A percentile compares a stretch with the other conserved stretches of the same genome.
phyloP scores from a whole-genome alignment of 2,329 filamentous ascomycete genomes.

The Ophiostoma pallidulum region DNA sequence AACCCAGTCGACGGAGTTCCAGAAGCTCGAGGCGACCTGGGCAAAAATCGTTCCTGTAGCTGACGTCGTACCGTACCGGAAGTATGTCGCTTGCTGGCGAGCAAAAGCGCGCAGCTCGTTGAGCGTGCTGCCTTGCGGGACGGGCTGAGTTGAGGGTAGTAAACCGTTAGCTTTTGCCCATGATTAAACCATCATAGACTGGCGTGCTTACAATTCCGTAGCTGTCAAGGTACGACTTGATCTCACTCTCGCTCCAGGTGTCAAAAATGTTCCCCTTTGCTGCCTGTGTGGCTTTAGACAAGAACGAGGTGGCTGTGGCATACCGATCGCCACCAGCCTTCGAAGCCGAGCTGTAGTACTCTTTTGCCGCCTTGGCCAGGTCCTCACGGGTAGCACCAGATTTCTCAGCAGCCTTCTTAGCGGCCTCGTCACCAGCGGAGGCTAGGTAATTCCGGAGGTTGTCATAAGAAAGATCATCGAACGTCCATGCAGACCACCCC shows the following conservation, averaged over 20 bases:
- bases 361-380: constrained; percentile 55
- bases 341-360: constrained; percentile 50
- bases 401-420: constrained; percentile 52
- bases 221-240: constrained; percentile 71
- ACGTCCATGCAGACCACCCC: constrained; percentile 66
- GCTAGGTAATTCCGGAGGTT: constrained; percentile 54
- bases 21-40: constrained; percentile 44
- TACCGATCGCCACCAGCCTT: constrained; percentile 47
- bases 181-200: too few species aligned
- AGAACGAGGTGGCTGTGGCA: constrained; percentile 62
- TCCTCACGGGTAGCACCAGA: constrained; percentile 62
- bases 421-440: constrained; percentile 42
- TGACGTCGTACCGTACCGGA: constrained; percentile 62
- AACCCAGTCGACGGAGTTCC: constrained; percentile 38
- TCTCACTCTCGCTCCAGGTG: constrained; percentile 61
- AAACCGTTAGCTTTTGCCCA: too few species aligned
- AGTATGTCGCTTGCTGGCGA: constrained; percentile 65
- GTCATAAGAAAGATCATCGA: constrained; percentile 65
- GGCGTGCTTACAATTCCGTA: constrained; percentile 58
- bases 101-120: constrained; percentile 64
- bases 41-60: constrained; percentile 57
- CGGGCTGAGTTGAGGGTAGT: constrained; percentile 26
- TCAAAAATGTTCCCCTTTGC: constrained; percentile 61
- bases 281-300: constrained; percentile 54
- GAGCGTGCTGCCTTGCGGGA: constrained; percentile 56